phyloP scores from a whole-genome alignment of 2,329 filamentous ascomycete genomes.

The Phaeomoniella chlamydospora region DNA sequence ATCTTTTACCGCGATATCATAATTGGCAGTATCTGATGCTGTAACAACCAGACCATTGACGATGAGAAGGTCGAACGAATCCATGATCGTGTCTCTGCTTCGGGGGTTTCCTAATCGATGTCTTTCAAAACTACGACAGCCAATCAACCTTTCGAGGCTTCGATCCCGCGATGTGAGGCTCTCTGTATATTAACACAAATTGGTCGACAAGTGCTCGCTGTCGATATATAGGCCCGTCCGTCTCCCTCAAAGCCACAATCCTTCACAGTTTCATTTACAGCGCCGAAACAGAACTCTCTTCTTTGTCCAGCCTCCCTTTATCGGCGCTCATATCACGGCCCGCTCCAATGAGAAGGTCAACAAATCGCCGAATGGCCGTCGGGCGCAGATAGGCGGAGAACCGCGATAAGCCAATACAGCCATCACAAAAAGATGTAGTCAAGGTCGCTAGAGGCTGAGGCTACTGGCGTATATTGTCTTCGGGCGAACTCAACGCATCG shows the following conservation, averaged over 20 bases:
- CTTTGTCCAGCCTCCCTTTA: neutral
- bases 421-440: no score
- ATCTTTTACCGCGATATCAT: slow-evolving; percentile 27
- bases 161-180: no score
- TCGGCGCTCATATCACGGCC: neutral
- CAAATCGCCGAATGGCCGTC: neutral
- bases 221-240: neutral
- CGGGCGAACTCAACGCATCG: no score
- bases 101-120: neutral
- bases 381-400: neutral
- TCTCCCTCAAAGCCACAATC: neutral
- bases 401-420: no score
- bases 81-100: no score
- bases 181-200: neutral
- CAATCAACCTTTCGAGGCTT: neutral
- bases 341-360: neutral
- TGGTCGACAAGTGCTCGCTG: neutral
- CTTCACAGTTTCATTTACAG: neutral
- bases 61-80: slow-evolving; percentile 23
- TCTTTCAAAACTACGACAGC: neutral
- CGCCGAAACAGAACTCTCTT: neutral
- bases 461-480: no score
- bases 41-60: slow-evolving; percentile 30
- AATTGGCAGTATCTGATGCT: slow-evolving; percentile 24
- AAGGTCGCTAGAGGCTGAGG: no score